Evolutionary conservation across 441 rosid genomes (phyloP), one percentile per base, ranked within the genome.

Genomic region (Populus hybrid): DNA sequence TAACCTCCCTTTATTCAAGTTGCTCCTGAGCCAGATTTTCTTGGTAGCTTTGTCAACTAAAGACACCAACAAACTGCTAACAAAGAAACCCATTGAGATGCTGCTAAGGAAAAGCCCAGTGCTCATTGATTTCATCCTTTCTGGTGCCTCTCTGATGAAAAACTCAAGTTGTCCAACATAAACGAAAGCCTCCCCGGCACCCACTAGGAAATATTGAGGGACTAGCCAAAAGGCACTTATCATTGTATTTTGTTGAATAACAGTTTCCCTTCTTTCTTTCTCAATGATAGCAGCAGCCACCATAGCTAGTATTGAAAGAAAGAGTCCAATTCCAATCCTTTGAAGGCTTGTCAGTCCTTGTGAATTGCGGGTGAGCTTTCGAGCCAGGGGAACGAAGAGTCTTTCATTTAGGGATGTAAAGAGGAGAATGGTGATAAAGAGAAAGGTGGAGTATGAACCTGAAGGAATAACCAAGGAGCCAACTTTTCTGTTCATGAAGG

Each of bases 111-210:
- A 93, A n/a, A 95, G 86, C 24, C 97, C 97, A 0, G 98, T 95
- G 89, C 99, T 95, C 95, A 90, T 94, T 5, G 97, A 89, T 79
- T 94, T 95, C 97, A 91, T 93, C 77, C 94, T 86, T 70, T 89
- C 94, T 0, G 98, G 98, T 50, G 97, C 95, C 81, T 95, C 97
- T 68, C 92, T 85, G 46, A 92, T 90, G 85, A 94, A 95, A 82
- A 93, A 95, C 87, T 95, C 97, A 36, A 95, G 98, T n/a, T 95
- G 97, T 67, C 98, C 98, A 14, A 91, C 97, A 21, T 95, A 93
- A 50, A 87, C 94, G 74, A 95, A 95, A 5, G 95, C 97, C 67
- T 95, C 98, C 11, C 97, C 99, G 0, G 93, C 89, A 38, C 99
- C 99, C 9, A 93, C 96, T 1, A 92, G 88, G 82, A 93, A 90